phyloP scores from a whole-genome alignment of 2,329 filamentous ascomycete species.

The Thielaviopsis musarum region DNA sequence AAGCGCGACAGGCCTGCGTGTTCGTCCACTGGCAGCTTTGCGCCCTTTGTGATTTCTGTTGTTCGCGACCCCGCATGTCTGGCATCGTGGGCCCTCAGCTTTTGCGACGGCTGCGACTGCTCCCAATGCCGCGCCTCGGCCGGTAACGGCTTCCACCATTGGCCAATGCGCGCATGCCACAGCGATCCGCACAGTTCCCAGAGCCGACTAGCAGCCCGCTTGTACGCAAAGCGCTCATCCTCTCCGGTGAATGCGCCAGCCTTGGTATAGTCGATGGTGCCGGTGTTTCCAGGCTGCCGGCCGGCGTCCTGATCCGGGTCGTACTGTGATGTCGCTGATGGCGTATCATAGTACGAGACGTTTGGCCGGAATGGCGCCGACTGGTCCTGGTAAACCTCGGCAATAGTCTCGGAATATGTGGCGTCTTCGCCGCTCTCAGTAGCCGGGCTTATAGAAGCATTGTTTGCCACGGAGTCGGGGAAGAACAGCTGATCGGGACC shows the following conservation, averaged over 20 bases:
- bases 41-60: slow-evolving; percentile 6
- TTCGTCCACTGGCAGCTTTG: slow-evolving; percentile 1
- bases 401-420: slow-evolving; percentile 28
- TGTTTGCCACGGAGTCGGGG: slow-evolving; percentile 31
- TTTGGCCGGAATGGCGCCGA: slow-evolving; percentile 66
- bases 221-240: slow-evolving; percentile 69
- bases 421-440: slow-evolving; percentile 20
- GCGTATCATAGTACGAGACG: slow-evolving; percentile 44
- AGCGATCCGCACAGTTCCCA: slow-evolving; percentile 64
- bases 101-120: slow-evolving; percentile 12
- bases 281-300: slow-evolving; percentile 26
- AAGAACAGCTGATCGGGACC: slow-evolving; percentile 66
- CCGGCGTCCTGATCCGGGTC: slow-evolving; percentile 38
- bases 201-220: slow-evolving; percentile 56
- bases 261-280: slow-evolving; percentile 45
- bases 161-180: slow-evolving; percentile 45
- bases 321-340: slow-evolving; percentile 29
- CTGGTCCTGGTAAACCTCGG: slow-evolving; percentile 63
- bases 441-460: not conserved
- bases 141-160: slow-evolving; percentile 58
- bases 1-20: slow-evolving; percentile 9
- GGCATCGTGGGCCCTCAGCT: not conserved
- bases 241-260: slow-evolving; percentile 57
- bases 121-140: slow-evolving; percentile 53
- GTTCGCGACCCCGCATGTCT: slow-evolving; percentile 5